These are phyloP conservation scores for Ganoderma lucidum DNA, from an alignment of 1,284 basidiomycete genomes.

Conservation along the genomic window DNA sequence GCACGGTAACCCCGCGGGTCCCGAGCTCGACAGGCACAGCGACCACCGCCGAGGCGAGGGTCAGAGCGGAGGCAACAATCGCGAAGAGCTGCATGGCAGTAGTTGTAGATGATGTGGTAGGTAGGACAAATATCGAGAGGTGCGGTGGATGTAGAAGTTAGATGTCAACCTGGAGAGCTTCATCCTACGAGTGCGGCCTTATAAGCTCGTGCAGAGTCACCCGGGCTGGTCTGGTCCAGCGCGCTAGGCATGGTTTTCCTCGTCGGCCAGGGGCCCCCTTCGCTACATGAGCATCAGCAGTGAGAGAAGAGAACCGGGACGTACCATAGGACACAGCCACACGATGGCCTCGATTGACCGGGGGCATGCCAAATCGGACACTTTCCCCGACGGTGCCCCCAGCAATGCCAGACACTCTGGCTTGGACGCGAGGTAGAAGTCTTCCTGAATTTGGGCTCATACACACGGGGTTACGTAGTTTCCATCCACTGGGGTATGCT, in stretches of 20 bases:
- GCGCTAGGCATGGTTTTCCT: background rate
- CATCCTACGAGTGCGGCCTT: background rate
- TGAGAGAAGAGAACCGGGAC: background rate
- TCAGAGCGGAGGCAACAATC: slow-evolving; percentile 30
- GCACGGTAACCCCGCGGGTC: slow-evolving; percentile 39
- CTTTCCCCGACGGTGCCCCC: too few species aligned
- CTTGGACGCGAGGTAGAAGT: background rate
- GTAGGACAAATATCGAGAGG: background rate
- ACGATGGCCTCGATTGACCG: background rate
- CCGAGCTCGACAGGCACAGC: slow-evolving; percentile 22
- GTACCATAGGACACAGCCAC: background rate
- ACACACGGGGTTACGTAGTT: background rate
- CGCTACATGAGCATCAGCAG: background rate
- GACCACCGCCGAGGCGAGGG: slow-evolving; percentile 28
- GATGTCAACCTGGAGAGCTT: slow-evolving; percentile 1
- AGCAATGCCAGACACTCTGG: background rate
- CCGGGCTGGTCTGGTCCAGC: background rate
- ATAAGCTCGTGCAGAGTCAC: background rate
- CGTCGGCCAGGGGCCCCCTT: background rate
- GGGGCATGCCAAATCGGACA: background rate
- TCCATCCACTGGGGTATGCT: background rate
- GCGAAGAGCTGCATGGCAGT: slow-evolving; percentile 35
- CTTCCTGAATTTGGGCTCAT: background rate
- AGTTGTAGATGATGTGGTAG: background rate
- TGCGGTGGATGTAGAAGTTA: background rate